phyloP scores from a whole-genome alignment of 768 basidiomycete genomes.

The Tulasnella sp. region DNA sequence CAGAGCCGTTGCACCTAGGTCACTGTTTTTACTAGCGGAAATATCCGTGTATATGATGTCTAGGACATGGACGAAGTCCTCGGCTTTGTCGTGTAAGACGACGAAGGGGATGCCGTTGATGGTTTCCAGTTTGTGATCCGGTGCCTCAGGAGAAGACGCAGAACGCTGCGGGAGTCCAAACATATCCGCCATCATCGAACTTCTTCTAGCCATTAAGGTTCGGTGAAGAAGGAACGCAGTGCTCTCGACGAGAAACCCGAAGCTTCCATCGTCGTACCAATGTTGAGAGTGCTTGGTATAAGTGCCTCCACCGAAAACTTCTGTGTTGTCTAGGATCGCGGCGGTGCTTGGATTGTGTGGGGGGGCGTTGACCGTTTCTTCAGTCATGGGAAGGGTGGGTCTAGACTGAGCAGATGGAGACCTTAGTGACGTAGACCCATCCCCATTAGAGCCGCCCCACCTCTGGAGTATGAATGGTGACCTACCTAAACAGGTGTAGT shows the following conservation, averaged over 20 bases:
- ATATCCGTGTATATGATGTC: not conserved
- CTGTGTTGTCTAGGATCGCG: not conserved
- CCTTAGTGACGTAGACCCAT: no score
- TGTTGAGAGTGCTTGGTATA: not conserved
- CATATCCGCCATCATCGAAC: not conserved
- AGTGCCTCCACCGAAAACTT: not conserved
- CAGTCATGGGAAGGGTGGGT: no score
- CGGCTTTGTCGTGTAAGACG: not conserved
- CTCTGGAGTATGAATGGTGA: no score
- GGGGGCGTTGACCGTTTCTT: not conserved
- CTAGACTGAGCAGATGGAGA: no score
- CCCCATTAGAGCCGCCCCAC: no score
- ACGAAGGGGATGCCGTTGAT: not conserved
- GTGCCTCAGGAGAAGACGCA: not conserved
- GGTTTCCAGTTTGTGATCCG: not conserved
- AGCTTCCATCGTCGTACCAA: slow-evolving; percentile 5
- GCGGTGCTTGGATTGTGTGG: not conserved
- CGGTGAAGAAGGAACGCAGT: not conserved
- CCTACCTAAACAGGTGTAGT: no score
- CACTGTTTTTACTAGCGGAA: not conserved
- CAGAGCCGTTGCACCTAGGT: not conserved
- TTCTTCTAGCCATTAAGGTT: not conserved
- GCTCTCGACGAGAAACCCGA: slow-evolving; percentile 10
- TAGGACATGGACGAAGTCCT: not conserved
- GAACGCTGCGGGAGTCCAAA: not conserved